Evolutionary conservation across 2,329 filamentous ascomycete genomes (phyloP), one percentile per base, ranked within the genome.

Genomic region (Thermothelomyces thermophilus): DNA sequence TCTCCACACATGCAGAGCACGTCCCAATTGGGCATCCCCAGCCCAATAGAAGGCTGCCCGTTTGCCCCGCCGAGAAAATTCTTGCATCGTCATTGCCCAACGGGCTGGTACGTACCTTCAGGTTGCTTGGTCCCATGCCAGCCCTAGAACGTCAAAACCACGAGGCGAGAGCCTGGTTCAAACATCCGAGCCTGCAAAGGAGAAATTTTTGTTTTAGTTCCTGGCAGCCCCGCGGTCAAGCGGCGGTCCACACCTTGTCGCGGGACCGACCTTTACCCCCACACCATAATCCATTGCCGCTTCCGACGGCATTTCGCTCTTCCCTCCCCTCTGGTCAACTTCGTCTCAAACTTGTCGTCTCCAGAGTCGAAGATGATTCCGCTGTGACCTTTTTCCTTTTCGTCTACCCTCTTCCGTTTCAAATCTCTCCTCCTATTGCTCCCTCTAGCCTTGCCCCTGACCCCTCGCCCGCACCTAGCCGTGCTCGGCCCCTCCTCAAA

Each of bases 341-440:
- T 16, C 45, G 47, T 40, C n/a, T n/a, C n/a, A n/a, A n/a, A n/a
- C n/a, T n/a, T n/a, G n/a, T n/a, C n/a, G n/a, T n/a, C 35, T 48
- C 40, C 46, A 13, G 16, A 36, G 22, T 42, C 57, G 6, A 55
- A 55, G 52, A 60, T 61, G 57, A 44, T 56, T 57, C 55, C 51
- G 37, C 48, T 58, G 57, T 60, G 57, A 60, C 49, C 49, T 41
- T 30, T 35, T 19, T 44, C 43, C 28, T 43, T 42, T 20, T 41
- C 40, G 35, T 36, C 8, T 16, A 22, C 46, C 37, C 50, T 46
- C 47, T 48, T 49, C 39, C 33, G 17, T 42, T 34, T 36, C 42
- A 35, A 46, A 24, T 43, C 50, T 46, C 46, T 41, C 31, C 43
- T 31, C 37, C 17, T 39, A 30, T 52, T 46, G 10, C 33, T 28